A percentile compares a stretch with the other conserved stretches of the same genome.
phyloP scores from a whole-genome alignment of 1,284 basidiomycete species.

The Chalciporus piperatoides region DNA sequence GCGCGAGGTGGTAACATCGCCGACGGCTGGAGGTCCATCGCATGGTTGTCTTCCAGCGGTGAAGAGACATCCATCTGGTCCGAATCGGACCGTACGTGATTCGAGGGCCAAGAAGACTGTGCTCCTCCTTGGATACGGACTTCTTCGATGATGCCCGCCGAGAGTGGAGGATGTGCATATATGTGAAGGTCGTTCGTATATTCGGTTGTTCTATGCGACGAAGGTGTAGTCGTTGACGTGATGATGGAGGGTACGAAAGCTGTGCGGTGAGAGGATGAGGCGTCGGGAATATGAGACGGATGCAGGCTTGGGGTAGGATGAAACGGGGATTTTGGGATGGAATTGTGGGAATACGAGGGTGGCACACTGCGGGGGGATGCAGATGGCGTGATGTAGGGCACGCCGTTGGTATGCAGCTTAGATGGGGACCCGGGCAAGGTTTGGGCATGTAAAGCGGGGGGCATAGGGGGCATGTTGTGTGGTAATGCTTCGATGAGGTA shows the following conservation, averaged over 20 bases:
- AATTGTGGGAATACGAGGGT: conserved; percentile 56
- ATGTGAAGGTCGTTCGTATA: conserved; percentile 34
- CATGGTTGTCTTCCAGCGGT: conserved; percentile 40
- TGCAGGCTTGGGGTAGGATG: conserved; percentile 31
- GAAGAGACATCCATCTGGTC: conserved; percentile 58
- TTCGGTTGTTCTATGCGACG: conserved; percentile 36
- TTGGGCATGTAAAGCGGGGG: conserved; percentile 44
- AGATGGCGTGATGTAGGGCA: conserved; percentile 41
- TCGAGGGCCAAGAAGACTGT: conserved; percentile 26
- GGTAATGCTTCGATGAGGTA: conserved; percentile 79
- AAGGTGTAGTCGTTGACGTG: conserved; percentile 34
- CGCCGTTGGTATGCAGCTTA: conserved; percentile 38
- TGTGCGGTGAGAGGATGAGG: conserved; percentile 53
- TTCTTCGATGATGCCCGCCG: conserved; percentile 40
- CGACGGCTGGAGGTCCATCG: conserved; percentile 52
- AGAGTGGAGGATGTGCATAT: conserved; percentile 27
- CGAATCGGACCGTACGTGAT: conserved; percentile 42
- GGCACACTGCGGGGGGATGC: conserved; percentile 55
- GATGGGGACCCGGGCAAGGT: conserved; percentile 34
- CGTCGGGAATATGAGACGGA: conserved; percentile 42
- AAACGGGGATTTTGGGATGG: conserved; percentile 37
- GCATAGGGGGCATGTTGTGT: conserved; percentile 64
- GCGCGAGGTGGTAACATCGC: conserved; percentile 43
- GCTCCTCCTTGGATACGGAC: conserved; percentile 31
- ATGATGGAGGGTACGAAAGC: conserved; percentile 47